Base-by-base conservation (phyloP, 2,329 filamentous ascomycete species). In the Fusarium sp. region DNA sequence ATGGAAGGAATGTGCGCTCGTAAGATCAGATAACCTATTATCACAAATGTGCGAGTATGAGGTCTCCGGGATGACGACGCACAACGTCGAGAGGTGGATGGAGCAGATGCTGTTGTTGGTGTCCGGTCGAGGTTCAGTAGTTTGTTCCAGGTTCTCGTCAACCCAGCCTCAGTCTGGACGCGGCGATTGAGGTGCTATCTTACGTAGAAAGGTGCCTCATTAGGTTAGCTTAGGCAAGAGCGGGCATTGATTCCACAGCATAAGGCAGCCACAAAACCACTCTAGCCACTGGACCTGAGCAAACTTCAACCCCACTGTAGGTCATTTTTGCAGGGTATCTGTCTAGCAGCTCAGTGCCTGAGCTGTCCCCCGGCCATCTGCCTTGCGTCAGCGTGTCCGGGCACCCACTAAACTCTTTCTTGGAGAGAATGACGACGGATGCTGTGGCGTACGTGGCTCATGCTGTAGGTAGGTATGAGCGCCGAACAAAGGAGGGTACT, bases 361-460 rank as follows among this genome's bases (percentile, higher is more conserved):
- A 46, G 33, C 28, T 67, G 59, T 71, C 28, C 28, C 28, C 28
- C 10, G 28, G 28, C 28, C 28, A 31, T 31, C 9, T 31, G 28
- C 28, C 28, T 31, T 31, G 28, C 69, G 69, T 72, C 69, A 72
- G 69, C 54, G 51, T 39, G 40, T 20, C 22, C 22, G 39, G 58
- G 36, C 42, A 36, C 34, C 54, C 52, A 43, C 61, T 66, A 58
- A 63, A 61, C 56, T 54, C 46, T 63, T 52, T 39, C 17, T 60
- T 55, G 52, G 49, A 55, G 54, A 58, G 54, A 61, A 74, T 74
- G 71, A 74, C 71, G 71, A 74, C 57, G 53, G 44, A 20, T 31
- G 49, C 33, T 73, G 72, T 74, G 72, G 72, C 72, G 71, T 71
- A 73, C 69, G 72, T 74, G 71, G 72, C 72, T 71, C 66, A 65